phyloP scores from a whole-genome alignment of 352 stramenopile genomes.

The Phytophthora tentaculata region DNA sequence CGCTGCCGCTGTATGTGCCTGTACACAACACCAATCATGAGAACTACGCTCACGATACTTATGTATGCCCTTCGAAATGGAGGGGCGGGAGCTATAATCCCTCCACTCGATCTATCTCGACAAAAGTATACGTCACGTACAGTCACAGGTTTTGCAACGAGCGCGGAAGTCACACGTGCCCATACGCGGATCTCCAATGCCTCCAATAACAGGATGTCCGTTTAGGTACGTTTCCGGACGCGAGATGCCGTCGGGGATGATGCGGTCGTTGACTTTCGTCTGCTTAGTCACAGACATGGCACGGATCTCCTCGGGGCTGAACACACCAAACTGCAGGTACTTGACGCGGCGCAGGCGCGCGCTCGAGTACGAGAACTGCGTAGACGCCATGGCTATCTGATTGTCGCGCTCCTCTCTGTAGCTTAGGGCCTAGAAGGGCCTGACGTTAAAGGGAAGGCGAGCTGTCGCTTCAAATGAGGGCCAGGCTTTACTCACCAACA shows the following conservation, averaged over 20 bases:
- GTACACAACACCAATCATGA: conserved; percentile 12
- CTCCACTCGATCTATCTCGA: not conserved
- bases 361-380: conserved; percentile 96
- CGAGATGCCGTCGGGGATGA: conserved; percentile 96
- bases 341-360: conserved; percentile 95
- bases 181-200: conserved; percentile 98
- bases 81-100: not conserved
- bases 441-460: not conserved
- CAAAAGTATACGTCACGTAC: conserved; percentile 46
- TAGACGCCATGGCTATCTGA: conserved; percentile 62
- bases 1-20: conserved; percentile 90
- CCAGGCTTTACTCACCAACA: conserved; percentile 29
- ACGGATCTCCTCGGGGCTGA: conserved; percentile 97
- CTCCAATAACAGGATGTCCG: conserved; percentile 97
- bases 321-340: conserved; percentile 98
- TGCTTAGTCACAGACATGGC: conserved; percentile 97
- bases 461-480: conserved; percentile 6
- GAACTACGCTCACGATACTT: conserved; percentile 7
- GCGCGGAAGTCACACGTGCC: conserved; percentile 92
- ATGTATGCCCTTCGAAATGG: conserved; percentile 6
- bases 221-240: conserved; percentile 90
- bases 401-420: conserved; percentile 1
- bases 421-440: not conserved
- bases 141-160: conserved; percentile 93
- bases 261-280: conserved; percentile 96